Conservation (phyloP, 2,329 filamentous ascomycete genomes). For the Fusarium austroafricanum region DNA sequence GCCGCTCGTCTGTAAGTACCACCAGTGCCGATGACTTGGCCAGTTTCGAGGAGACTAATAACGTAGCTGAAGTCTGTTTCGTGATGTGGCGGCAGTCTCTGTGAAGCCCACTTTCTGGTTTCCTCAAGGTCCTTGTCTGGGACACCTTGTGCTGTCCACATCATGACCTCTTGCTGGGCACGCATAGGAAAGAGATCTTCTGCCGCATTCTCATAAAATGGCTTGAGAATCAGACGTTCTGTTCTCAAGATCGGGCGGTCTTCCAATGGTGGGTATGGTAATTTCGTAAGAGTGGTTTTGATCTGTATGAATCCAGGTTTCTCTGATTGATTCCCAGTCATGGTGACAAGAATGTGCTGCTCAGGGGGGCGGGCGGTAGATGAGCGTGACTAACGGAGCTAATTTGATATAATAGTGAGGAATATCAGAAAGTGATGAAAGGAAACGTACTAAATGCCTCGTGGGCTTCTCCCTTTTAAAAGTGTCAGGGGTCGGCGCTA, state of each 20-base stretch:
- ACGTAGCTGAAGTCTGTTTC: neutral
- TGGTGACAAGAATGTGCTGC: fast-evolving
- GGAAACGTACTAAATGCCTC: fast-evolving
- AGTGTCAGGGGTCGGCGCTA: fast-evolving
- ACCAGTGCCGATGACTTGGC: constrained; percentile 3
- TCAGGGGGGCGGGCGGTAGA: fast-evolving
- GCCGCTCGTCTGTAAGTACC: constrained; percentile 5
- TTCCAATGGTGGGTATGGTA: neutral
- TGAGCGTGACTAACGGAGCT: no score
- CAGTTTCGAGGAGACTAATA: constrained; percentile 5
- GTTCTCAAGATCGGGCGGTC: neutral
- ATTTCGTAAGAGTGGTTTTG: neutral
- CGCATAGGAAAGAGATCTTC: constrained; percentile 10
- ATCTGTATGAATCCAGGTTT: neutral
- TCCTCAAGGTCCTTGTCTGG: constrained; percentile 4
- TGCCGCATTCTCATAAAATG: constrained; percentile 7
- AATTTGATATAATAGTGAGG: fast-evolving
- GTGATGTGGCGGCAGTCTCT: neutral
- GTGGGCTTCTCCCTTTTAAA: fast-evolving
- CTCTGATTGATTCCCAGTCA: neutral
- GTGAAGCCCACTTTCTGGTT: neutral
- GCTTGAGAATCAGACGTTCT: neutral
- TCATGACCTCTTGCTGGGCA: constrained; percentile 14
- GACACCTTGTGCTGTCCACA: constrained; percentile 9
- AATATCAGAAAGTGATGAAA: fast-evolving